Evolutionary conservation across 305 asterid genomes (phyloP).

Genomic region (Andrographis paniculata): DNA sequence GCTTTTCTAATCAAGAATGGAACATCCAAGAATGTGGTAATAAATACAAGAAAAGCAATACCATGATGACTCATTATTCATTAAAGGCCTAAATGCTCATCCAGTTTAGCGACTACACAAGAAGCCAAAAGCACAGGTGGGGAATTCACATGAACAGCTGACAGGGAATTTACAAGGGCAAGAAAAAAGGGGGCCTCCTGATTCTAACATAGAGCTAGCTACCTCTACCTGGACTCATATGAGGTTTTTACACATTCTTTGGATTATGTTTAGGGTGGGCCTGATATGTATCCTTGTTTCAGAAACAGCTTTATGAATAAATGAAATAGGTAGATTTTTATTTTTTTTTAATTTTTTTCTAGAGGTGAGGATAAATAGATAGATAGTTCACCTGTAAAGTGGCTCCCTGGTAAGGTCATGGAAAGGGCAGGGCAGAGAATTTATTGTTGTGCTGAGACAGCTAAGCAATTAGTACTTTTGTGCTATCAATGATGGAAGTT

Average conservation of each 20-base stretch:
- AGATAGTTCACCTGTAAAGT: conserved; percentile 42
- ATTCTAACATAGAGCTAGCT: neutral
- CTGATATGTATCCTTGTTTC: conserved; percentile 39
- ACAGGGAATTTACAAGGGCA: conserved; percentile 29
- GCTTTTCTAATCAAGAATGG: conserved; percentile 5
- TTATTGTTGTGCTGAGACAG: conserved; percentile 49
- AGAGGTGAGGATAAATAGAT: conserved; percentile 20
- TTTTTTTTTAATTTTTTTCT: conserved; percentile 23
- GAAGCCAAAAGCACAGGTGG: conserved; percentile 81
- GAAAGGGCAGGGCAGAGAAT: conserved; percentile 53
- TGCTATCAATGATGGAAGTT: conserved; percentile 27
- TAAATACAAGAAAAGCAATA: conserved; percentile 3
- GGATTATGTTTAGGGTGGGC: conserved; percentile 59
- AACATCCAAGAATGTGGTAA: conserved; percentile 5
- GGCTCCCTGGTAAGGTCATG: conserved; percentile 46
- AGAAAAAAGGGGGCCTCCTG: conserved; percentile 30
- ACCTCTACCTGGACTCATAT: conserved; percentile 49
- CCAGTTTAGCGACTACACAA: too few relatives aligned
- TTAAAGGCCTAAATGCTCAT: too few relatives aligned
- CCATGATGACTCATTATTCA: conserved; percentile 6
- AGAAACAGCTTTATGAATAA: conserved; percentile 45
- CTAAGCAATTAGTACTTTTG: conserved; percentile 34
- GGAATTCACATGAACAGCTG: conserved; percentile 75
- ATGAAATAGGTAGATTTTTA: conserved; percentile 20
- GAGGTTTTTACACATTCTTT: conserved; percentile 43